Evolutionary conservation across 2,329 filamentous ascomycete species (phyloP), one percentile per base, ranked within the genome.

Genomic region (Beauveria asiatica): DNA sequence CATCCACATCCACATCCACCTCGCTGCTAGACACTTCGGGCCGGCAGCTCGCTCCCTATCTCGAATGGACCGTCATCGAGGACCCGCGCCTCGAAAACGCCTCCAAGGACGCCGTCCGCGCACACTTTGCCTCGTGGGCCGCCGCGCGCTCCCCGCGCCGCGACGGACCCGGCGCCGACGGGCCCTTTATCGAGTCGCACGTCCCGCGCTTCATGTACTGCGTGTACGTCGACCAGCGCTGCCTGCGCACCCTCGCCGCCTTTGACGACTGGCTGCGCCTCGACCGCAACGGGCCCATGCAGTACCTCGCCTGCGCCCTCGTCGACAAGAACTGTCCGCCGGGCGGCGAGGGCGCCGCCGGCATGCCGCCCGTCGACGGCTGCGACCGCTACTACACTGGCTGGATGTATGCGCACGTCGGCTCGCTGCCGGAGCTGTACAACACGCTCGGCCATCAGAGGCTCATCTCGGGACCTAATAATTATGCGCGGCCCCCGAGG

Each of bases 161-260:
- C 44, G 58, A 60, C 58, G 51, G 51, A 9, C 58, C 58, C 27
- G 57, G 57, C 48, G 57, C 57, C 23, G 57, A 59, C 57, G 57
- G 57, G 39, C 57, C 57, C 11, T 59, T 59, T 27, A 59, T 59
- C 57, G 57, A 59, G 57, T 50, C 51, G 33, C 45, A 55, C 45
- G 51, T 55, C 21, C 58, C 58, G 51, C 58, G 58, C 44, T 61
- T 61, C 59, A 56, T 56, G 52, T 56, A 61, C 52, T 61, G 59
- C 52, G 51, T 61, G 8, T 52, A 51, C 52, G 19, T 61, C 10
- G 59, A 61, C 52, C 23, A 33, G 37, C 44, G 45, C 45, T 61
- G 59, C 39, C 52, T 57, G 44, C 44, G 45, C 45, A 61, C 59
- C 11, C 59, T 61, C 21, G 37, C 37, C 25, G 51, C 59, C 5